Percentiles rank a stretch among this genome's conserved stretches.
Conservation (phyloP, 2,329 filamentous ascomycete genomes). For the Aspergillus candidus region DNA sequence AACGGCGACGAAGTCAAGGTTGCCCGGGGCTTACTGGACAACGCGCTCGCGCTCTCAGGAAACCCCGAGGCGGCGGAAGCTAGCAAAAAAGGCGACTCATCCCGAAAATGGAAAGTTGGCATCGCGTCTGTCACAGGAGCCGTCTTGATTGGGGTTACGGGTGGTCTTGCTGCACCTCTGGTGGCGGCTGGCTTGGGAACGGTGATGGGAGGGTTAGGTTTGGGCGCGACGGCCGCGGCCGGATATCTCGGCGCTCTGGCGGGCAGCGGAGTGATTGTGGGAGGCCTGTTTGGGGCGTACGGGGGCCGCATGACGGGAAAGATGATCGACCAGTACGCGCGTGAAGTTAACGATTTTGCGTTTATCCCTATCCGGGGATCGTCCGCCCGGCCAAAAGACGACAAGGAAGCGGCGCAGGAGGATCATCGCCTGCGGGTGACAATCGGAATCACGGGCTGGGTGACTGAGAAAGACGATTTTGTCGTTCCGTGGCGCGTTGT, state of each 20-base stretch:
- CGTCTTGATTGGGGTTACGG: slow-evolving; percentile 75
- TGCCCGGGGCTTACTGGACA: slow-evolving; percentile 65
- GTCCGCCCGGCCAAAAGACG: slow-evolving; percentile 41
- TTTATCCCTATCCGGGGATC: slow-evolving; percentile 66
- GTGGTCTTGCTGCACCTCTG: slow-evolving; percentile 70
- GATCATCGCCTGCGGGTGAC: slow-evolving; percentile 71
- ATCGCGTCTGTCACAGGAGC: slow-evolving; percentile 84
- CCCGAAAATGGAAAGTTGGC: slow-evolving; percentile 73
- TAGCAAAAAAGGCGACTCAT: slow-evolving; percentile 58
- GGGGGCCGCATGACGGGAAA: slow-evolving; percentile 74
- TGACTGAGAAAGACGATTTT: slow-evolving; percentile 66
- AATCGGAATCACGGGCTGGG: slow-evolving; percentile 77
- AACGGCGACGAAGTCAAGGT: slow-evolving; percentile 69
- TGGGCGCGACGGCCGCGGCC: slow-evolving; percentile 68
- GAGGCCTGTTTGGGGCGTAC: slow-evolving; percentile 87
- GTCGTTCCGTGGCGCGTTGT: slow-evolving; percentile 71
- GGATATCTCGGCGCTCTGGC: slow-evolving; percentile 74
- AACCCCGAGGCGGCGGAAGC: slow-evolving; percentile 71
- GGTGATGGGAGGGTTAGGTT: slow-evolving; percentile 68
- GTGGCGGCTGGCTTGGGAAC: slow-evolving; percentile 73
- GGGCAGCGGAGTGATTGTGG: slow-evolving; percentile 72
- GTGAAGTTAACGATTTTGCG: slow-evolving; percentile 82
- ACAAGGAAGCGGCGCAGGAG: slow-evolving; percentile 39
- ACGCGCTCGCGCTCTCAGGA: slow-evolving; percentile 69
- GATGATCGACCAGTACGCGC: slow-evolving; percentile 81